Evolutionary conservation across 331 rosid genomes (phyloP).

Genomic region (Stylosanthes scabra): DNA sequence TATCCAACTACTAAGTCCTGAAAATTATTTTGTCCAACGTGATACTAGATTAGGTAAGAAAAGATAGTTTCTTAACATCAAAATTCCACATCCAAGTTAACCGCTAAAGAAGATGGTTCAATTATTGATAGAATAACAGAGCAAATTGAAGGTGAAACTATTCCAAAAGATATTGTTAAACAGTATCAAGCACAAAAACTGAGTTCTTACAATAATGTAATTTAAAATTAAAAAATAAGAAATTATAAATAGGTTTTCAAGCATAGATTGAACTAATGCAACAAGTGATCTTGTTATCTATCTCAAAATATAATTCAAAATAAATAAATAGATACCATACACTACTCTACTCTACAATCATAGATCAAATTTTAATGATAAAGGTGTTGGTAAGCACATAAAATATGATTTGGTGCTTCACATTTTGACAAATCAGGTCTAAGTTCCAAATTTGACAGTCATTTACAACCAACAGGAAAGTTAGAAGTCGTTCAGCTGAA

Average conservation of each 20-base stretch:
- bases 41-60: neutral
- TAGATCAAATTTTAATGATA: neutral
- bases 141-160: constrained; percentile 14
- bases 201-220: neutral
- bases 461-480: too few species aligned
- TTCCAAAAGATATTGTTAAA: neutral
- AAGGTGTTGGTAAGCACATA: neutral
- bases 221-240: too few species aligned
- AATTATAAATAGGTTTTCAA: too few species aligned
- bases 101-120: constrained; percentile 23
- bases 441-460: too few species aligned
- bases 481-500: too few species aligned
- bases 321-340: neutral
- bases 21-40: constrained; percentile 11
- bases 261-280: neutral
- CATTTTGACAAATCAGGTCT: too few species aligned
- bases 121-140: neutral
- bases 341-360: neutral
- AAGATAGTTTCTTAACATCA: constrained; percentile 27
- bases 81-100: constrained; percentile 21
- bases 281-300: neutral
- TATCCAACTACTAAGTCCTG: constrained; percentile 97
- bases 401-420: too few species aligned
- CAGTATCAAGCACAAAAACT: constrained; percentile 21
- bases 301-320: neutral